Base-by-base conservation (phyloP, 2,329 filamentous ascomycete genomes). In the Blastomyces parvus region DNA sequence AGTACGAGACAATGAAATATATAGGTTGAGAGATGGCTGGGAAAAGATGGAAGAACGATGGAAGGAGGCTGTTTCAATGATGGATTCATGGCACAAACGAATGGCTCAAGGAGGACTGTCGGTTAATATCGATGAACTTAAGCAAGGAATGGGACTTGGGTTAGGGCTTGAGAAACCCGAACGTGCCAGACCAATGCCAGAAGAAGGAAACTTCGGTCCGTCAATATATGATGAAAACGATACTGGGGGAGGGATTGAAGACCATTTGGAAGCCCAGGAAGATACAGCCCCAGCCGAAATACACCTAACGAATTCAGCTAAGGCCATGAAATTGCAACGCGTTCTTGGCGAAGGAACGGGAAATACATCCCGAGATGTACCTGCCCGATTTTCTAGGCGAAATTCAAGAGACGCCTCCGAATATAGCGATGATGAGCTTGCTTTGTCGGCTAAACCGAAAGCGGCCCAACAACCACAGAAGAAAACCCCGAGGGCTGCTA, bases 41-140 rank as follows among this genome's bases (percentile, higher is more conserved):
- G 89, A 95, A 73, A 91, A 89, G 76, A 96, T 97, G 90, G 92
- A 97, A 74, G 83, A 80, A 27, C 85, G 91, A 60, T 96, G 94
- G 91, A 87, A 86, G 67, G 93, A 97, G 72, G 90, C 94, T 0
- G 87, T 97, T 14, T 83, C 86, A 44, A 85, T 99, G 77, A 96
- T 99, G 80, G 90, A 97, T 67, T 87, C 89, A 42, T 97, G 94
- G 93, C 87, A 92, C 65, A 88, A 86, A 73, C 84, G 90, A 52
- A 91, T 96, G 84, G 72, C 74, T 8, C 71, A 78, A 48, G 76
- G 75, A 17, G 75, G 77, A 42, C 74, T 75, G 56, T 76, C 74
- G 2, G 70, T 79, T 19, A 75, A 77, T 42, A 71, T 76, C 8
- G 76, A 79, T 27, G 77, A 79, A 62, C 68, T 81, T 40, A 74